A percentile compares a stretch with the other conserved stretches of the same genome.
phyloP scores from a whole-genome alignment of 345 rosid species.

The Salix brachista region DNA sequence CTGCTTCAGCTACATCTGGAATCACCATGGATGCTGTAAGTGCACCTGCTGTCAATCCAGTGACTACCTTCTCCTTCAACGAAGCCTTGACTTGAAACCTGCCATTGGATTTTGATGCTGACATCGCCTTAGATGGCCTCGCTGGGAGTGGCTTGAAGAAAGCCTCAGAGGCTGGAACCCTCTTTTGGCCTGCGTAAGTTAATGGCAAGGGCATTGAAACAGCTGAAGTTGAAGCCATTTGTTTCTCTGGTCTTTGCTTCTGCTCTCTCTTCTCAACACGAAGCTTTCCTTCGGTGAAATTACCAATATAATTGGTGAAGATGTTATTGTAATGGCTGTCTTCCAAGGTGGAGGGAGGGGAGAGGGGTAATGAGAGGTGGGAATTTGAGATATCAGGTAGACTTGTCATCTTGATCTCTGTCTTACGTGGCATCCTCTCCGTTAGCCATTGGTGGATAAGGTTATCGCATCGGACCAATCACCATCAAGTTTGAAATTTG shows the following conservation, averaged over 20 bases:
- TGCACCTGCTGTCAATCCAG: conserved; percentile 74
- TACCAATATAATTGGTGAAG: conserved; percentile 4
- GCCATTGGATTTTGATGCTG: conserved; percentile 24
- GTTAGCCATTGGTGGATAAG: conserved; percentile 45
- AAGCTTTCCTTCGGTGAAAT: neutral
- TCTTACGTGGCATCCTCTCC: conserved; percentile 60
- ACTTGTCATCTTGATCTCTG: conserved; percentile 22
- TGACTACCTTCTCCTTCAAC: conserved; percentile 66
- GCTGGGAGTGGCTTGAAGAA: conserved; percentile 57
- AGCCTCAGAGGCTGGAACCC: conserved; percentile 32
- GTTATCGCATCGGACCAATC: conserved; percentile 55
- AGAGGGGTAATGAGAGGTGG: conserved; percentile 32
- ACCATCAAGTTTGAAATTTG: conserved; percentile 22
- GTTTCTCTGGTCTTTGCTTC: neutral
- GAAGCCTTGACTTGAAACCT: conserved; percentile 50
- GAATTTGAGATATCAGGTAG: conserved; percentile 23
- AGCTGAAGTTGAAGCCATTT: conserved; percentile 75
- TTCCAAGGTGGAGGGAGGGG: conserved; percentile 11
- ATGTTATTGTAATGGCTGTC: conserved; percentile 8
- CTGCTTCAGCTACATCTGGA: conserved; percentile 78
- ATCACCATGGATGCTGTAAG: conserved; percentile 71
- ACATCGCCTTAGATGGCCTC: conserved; percentile 39
- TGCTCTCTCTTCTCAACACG: neutral
- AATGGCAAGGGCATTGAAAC: conserved; percentile 65
- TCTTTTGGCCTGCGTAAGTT: conserved; percentile 40